Percentiles rank a stretch among this genome's conserved stretches.
Evolutionary conservation across 345 rosid species (phyloP).

Genomic region (Luvunga scandens): DNA sequence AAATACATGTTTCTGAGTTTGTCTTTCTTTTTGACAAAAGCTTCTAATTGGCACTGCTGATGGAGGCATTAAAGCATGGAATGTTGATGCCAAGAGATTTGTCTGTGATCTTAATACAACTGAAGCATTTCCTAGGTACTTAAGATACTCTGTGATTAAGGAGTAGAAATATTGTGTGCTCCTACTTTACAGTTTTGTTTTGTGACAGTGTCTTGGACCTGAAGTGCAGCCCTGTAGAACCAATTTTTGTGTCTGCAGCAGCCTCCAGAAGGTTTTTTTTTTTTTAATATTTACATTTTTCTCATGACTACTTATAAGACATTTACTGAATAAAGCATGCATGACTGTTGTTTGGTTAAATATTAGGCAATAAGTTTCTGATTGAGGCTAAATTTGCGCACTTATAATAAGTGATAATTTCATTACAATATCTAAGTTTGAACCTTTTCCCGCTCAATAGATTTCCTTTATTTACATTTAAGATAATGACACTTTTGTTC

Average conservation of each 20-base stretch:
- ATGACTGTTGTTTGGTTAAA: neutral
- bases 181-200: constrained; percentile 14
- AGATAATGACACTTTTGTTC: neutral
- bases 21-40: constrained; percentile 37
- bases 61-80: constrained; percentile 83
- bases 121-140: constrained; percentile 57
- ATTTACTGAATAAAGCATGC: neutral
- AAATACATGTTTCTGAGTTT: constrained; percentile 16
- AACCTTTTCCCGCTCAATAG: neutral
- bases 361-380: neutral
- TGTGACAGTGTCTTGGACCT: constrained; percentile 62
- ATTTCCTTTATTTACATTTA: neutral
- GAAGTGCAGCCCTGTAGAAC: constrained; percentile 79
- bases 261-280: constrained; percentile 50
- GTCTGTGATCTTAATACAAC: constrained; percentile 69
- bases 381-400: neutral
- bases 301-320: neutral
- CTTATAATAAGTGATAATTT: too few species aligned
- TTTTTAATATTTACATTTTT: neutral
- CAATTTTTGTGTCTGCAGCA: constrained; percentile 73
- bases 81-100: constrained; percentile 76
- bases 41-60: constrained; percentile 77
- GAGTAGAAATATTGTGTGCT: neutral
- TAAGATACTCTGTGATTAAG: neutral
- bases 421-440: neutral